Evolutionary conservation across 345 rosid species (phyloP).

Genomic region (Orychophragmus violaceus): DNA sequence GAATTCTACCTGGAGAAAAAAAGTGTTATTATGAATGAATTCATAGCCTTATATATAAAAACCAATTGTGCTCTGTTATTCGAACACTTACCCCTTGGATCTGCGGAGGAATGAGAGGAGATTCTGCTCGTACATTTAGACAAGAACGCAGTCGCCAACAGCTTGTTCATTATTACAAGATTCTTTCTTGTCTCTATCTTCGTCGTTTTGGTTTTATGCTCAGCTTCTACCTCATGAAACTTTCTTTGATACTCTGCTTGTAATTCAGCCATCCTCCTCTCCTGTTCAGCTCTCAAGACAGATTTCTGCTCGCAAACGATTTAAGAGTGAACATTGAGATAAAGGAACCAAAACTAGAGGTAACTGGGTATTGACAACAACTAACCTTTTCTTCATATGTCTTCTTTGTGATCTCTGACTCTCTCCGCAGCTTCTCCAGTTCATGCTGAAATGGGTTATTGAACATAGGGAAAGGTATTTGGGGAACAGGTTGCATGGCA

Average conservation of each 20-base stretch:
- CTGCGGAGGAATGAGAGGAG: background rate
- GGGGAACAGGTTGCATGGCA: conserved; percentile 18
- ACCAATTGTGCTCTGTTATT: background rate
- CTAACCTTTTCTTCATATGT: conserved; percentile 20
- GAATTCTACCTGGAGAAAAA: conserved; percentile 16
- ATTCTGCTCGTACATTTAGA: conserved; percentile 14
- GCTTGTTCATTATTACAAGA: conserved; percentile 21
- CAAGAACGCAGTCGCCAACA: conserved; percentile 22
- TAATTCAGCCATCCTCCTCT: conserved; percentile 28
- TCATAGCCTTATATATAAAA: background rate
- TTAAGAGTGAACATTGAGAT: background rate
- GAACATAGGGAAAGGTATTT: conserved; percentile 25
- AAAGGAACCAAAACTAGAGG: conserved; percentile 4
- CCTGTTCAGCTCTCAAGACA: conserved; percentile 20
- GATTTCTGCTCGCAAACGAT: conserved; percentile 16
- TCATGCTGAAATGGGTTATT: conserved; percentile 29
- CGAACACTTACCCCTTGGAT: conserved; percentile 22
- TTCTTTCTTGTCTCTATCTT: conserved; percentile 12
- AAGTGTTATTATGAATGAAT: conserved; percentile 6
- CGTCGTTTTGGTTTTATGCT: background rate
- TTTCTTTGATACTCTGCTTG: conserved; percentile 22
- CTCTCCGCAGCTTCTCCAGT: conserved; percentile 31
- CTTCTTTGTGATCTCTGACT: conserved; percentile 27
- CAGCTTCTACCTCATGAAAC: conserved; percentile 9
- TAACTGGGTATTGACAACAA: background rate